A percentile compares a stretch with the other conserved stretches of the same genome.
Evolutionary conservation across 2,329 filamentous ascomycete genomes (phyloP).

Genomic region (Penicillium occitanis): DNA sequence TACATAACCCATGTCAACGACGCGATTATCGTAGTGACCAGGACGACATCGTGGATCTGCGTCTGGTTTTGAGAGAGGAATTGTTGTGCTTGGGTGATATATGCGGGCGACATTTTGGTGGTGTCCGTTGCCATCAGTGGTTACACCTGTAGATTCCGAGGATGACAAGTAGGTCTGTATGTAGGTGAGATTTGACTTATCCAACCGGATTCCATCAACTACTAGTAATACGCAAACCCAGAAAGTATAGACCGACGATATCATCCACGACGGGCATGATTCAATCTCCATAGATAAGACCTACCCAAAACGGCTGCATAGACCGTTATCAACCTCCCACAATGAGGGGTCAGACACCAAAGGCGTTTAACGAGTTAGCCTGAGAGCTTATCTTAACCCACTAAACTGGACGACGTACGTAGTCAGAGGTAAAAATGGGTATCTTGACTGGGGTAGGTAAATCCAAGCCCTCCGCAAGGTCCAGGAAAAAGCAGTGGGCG

Average conservation of each 20-base stretch:
- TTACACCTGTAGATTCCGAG: neutral
- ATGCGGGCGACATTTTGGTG: neutral
- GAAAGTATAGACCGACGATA: neutral
- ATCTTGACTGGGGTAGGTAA: constrained; percentile 1
- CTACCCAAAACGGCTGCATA: constrained; percentile 18
- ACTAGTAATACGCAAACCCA: neutral
- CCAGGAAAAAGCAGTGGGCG: neutral
- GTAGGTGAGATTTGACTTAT: neutral
- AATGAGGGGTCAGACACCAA: constrained; percentile 12
- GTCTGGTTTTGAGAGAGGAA: neutral
- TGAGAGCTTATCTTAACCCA: neutral
- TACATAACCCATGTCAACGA: constrained; percentile 31
- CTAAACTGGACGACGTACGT: neutral
- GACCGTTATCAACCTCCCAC: constrained; percentile 4
- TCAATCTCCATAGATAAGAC: neutral
- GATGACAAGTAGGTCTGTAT: neutral
- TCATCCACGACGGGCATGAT: neutral
- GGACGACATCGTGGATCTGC: neutral
- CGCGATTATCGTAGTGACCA: neutral
- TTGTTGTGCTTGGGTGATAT: neutral
- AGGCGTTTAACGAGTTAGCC: neutral
- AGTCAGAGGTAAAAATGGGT: neutral
- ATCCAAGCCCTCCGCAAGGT: neutral
- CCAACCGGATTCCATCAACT: neutral
- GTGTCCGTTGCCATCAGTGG: neutral